Evolutionary conservation across 345 rosid genomes (phyloP), one percentile per base, ranked within the genome.

Genomic region (Anacardium occidentale): DNA sequence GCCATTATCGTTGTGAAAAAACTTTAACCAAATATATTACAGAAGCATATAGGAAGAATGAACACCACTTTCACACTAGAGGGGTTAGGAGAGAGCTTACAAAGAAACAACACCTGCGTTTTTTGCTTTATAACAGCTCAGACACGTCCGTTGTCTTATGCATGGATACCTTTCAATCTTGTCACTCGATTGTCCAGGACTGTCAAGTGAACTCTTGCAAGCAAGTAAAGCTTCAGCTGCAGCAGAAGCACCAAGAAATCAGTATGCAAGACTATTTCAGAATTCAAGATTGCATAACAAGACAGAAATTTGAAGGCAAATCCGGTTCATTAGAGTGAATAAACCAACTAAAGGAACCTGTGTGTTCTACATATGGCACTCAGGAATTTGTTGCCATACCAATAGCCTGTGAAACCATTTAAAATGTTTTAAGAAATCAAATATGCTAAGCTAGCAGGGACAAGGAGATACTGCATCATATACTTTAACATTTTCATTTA

Each of bases 151-250:
- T 64, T 80, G 80, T 66, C 77, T 60, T 69, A 72, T 73, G 77
- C 83, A 75, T 22, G 81, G 72, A 34, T 72, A 74, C 62, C 66
- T 74, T 73, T 62, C 74, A 24, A 59, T 66, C 74, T 74, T 55
- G 52, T 69, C 40, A 40, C 69, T 42, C 55, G 73, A 64, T 20
- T 71, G 70, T 54, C 18, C 63, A 62, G 64, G 69, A 74, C 47
- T 4, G 47, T 64, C 55, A 63, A 58, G 61, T 47, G 72, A 61
- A 76, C 64, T 76, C 74, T 71, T 66, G 77, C 72, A 66, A 59
- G 71, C 81, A 55, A 77, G 76, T 42, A 76, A 70, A 68, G 77
- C 77, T 73, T 82, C 83, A 80, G 78, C 85, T 84, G 75, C 47
- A 64, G 61, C 7, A 48, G 42, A 55, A 67, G 26, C 32, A 40